These are phyloP conservation scores for Gossypium mustelinum DNA, from an alignment of 345 rosid genomes.

Conservation along the genomic window DNA sequence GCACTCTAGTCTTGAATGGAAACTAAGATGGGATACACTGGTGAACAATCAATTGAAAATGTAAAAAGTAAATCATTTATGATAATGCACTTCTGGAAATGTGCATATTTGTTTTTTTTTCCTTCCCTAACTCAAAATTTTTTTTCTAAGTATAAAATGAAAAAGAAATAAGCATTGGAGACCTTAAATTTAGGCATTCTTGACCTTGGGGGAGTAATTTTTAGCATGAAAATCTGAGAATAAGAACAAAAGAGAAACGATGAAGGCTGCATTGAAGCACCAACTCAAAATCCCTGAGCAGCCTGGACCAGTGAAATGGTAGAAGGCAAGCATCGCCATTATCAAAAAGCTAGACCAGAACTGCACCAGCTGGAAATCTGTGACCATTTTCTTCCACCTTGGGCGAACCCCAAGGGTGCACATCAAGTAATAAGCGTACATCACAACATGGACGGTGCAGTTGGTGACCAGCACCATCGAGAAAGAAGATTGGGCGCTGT, in stretches of 20 bases:
- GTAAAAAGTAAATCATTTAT: neutral
- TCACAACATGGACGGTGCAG: constrained; percentile 51
- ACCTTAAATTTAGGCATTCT: constrained; percentile 1
- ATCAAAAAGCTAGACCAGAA: constrained; percentile 43
- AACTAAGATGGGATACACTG: neutral
- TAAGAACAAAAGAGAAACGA: constrained; percentile 43
- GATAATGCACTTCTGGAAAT: neutral
- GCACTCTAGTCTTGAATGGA: neutral
- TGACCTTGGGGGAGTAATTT: constrained; percentile 30
- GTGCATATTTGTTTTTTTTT: neutral
- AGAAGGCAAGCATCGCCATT: constrained; percentile 34
- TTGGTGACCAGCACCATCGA: constrained; percentile 52
- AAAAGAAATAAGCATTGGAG: neutral
- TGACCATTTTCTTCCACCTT: constrained; percentile 59
- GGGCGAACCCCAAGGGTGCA: constrained; percentile 51
- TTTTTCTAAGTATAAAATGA: neutral
- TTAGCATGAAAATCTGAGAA: constrained; percentile 47
- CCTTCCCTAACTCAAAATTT: neutral
- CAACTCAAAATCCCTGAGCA: constrained; percentile 58
- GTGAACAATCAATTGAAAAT: neutral
- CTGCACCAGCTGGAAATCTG: constrained; percentile 60
- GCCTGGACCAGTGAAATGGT: constrained; percentile 47
- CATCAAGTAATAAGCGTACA: constrained; percentile 54
- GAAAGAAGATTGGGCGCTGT: constrained; percentile 44
- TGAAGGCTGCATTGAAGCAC: constrained; percentile 53